A percentile compares a stretch with the other conserved stretches of the same genome.
phyloP scores from a whole-genome alignment of 805 yeast species.

The Lipomyces sp. region DNA sequence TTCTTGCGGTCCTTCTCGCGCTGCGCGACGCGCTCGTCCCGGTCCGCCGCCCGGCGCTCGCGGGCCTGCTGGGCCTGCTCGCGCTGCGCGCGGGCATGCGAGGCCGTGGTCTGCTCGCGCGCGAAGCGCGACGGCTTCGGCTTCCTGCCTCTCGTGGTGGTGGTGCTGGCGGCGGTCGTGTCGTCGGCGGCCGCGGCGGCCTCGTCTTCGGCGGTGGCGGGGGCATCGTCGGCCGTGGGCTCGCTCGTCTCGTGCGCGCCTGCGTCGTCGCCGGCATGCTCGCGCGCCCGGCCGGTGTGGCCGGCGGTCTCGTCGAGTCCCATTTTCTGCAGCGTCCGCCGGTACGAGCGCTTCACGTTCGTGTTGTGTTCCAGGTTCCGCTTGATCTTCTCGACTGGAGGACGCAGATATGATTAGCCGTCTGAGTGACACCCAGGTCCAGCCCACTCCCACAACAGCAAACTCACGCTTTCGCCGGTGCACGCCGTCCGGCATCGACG shows the following conservation, averaged over 20 bases:
- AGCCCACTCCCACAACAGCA: background rate
- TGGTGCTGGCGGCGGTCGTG: no score
- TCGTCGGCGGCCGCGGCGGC: no score
- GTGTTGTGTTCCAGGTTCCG: slow-evolving; percentile 20
- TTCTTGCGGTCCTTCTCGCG: slow-evolving; percentile 12
- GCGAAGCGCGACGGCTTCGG: slow-evolving; percentile 15
- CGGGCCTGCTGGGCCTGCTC: slow-evolving; percentile 6
- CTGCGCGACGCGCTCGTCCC: slow-evolving; percentile 8
- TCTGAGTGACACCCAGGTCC: no score
- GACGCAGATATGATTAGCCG: background rate
- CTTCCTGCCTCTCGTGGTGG: background rate
- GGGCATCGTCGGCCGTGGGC: no score
- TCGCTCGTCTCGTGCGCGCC: no score
- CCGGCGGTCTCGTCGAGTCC: slow-evolving; percentile 19
- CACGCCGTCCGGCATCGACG: slow-evolving; percentile 26
- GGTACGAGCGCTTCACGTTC: slow-evolving; percentile 19
- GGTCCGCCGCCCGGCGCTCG: slow-evolving; percentile 7
- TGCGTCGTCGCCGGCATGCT: no score
- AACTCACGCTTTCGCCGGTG: slow-evolving; percentile 25
- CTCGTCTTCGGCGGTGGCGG: background rate
- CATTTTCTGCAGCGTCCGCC: slow-evolving; percentile 18
- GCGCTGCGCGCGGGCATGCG: slow-evolving; percentile 8
- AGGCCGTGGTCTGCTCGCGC: slow-evolving; percentile 17
- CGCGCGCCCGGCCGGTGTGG: no score
- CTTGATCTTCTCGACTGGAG: slow-evolving; percentile 22